Base-by-base conservation (phyloP, 2,329 filamentous ascomycete species). In the Stromatinia cepivora region DNA sequence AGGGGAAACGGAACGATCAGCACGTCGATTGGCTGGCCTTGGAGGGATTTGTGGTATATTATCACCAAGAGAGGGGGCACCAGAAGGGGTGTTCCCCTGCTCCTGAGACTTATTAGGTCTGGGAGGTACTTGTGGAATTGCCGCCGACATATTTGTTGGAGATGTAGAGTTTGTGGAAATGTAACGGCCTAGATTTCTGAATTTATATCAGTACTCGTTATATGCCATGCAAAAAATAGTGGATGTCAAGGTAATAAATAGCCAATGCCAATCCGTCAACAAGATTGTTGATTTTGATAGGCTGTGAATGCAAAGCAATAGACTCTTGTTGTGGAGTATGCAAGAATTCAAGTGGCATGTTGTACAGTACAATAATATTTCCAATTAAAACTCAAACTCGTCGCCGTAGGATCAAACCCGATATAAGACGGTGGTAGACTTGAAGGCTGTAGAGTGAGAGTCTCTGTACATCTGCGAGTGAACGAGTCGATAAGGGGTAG, bases 1-100 rank as follows among this genome's bases (percentile, higher is more conserved):
- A 56, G 92, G 92, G 68, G 93, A 97, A 72, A 89, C 79, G 42
- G 92, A 92, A 79, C 93, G 91, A 73, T 93, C 89, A 75, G 88
- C 78, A 74, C 82, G 85, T 78, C 89, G 89, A 74, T 84, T 83
- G 66, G 79, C 73, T 6, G 94, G 94, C 72, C 94, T 91, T 71
- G 93, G 91, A 72, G 94, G 94, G 62, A 97, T 85, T 77, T 87
- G 87, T 71, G 94, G 93, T 54, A 87, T 81, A 56, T 88, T 85
- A 70, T 69, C 71, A 66, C 75, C 73, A 62, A 78, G 70, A 42
- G 74, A 71, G 69, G 61, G 72, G 45, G 69, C 71, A 52, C 82
- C 80, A 67, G 80, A 75, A 70, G 81, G 75, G 69, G 81, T 75
- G 28, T 78, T 72, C 69, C 79, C 75, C 54, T 80, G 77, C 71